Base-by-base conservation (phyloP, 106 monocot genomes). In the Dendrobium officinale region DNA sequence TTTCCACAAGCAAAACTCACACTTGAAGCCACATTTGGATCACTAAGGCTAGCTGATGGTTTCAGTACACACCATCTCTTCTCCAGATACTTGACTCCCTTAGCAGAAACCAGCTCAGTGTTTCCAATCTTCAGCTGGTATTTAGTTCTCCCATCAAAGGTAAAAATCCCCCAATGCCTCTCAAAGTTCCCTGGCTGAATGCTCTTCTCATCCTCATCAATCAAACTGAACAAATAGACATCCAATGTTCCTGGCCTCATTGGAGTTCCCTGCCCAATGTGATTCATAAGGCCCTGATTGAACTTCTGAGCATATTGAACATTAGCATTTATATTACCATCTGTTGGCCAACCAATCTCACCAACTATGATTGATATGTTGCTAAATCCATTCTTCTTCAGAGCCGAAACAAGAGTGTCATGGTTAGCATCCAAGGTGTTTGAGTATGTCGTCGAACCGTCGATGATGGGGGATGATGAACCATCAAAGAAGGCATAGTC, bases 401-500 rank as follows among this genome's bases (percentile, higher is more conserved):
- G 88, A 7, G 96, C 94, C 73, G 86, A 81, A 4, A 94, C 81
- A 26, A 97, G 90, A 0, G 96, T 97, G 72, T 97, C 94, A 22
- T 92, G 86, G 78, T 97, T 97, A 0, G 96, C 96, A 59, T 94
- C 92, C 20, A 94, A 91, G 43, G 91, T 86, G 80, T 94, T 97
- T 42, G 15, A 80, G 80, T 97, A 97, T 0, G 80, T 80, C 10
- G 77, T 81, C 17, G 55, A 17, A 18, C 92, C 89, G 55, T 94
- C 96, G 3, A 73, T 51, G 9, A 94, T 72, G 4, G 89, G 73
- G 19, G 82, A 47, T 6, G 81, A 19, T 3, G 87, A 26, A 26
- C 96, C 94, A 11, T 94, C 90, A 67, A 96, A 93, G 80, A 96
- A 96, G 59, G 96, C 96, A 41, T 92, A 97, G 55, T 92, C 90